Evolutionary conservation across 106 monocot species (phyloP), one percentile per base, ranked within the genome.

Genomic region (Alisma plantagoaquatica): DNA sequence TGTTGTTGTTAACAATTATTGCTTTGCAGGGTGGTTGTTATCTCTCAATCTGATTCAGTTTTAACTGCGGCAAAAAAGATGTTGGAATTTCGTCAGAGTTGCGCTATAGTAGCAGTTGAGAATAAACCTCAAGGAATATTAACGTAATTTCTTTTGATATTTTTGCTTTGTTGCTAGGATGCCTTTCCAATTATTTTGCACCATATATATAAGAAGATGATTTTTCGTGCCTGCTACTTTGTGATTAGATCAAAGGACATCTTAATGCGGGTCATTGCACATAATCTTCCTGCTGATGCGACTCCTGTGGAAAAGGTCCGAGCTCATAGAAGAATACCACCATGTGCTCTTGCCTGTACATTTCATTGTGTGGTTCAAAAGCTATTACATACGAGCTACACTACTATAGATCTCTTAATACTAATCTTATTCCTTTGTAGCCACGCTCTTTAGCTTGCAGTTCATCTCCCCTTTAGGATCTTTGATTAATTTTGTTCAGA

Each of bases 41-140:
- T 87, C 7, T 72, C 57, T 31, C 91, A 75, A 49, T 49, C 73
- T 14, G 85, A 85, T 44, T 78, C 91, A 21, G 91, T 91, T 17
- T 75, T 85, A 58, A 71, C 42, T 54, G 78, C 78, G 38, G 46
- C 91, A 65, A 85, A 85, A 59, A 85, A 73, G 67, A 91, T 91
- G 91, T 60, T 73, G 6, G 81, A 85, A 64, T 45, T 75, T 32
- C 68, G 70, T 51, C 51, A 65, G 15, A 91, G 75, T 76, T 81
- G 77, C 31, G 81, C 77, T 51, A 63, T 91, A 33, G 67, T 86
- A 31, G 46, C 68, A 49, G 53, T 78, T 62, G 91, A 66, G 43
- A 78, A 78, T 12, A 91, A 91, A 62, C 87, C 78, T 24, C 63
- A 19, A 23, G 87, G 87, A 31, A 87, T 87, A 60, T 48, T 87